Evolutionary conservation across 2,329 filamentous ascomycete genomes (phyloP).

Genomic region (Colletotrichum sp.): DNA sequence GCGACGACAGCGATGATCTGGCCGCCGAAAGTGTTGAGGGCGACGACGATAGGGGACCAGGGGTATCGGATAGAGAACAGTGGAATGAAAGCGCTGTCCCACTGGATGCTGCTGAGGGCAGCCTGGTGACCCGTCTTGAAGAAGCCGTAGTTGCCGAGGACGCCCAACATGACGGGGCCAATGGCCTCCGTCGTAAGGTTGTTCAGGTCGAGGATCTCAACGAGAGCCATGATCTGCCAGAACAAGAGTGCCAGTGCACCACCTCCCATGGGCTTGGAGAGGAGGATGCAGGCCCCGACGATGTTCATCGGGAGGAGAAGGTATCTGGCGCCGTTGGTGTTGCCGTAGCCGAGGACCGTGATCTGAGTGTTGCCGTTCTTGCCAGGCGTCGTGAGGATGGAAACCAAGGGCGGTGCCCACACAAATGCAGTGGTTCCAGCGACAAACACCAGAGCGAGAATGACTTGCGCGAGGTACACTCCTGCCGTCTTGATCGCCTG

Average conservation of each 20-base stretch:
- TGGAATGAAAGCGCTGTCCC: slow-evolving; percentile 94
- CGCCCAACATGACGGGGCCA: slow-evolving; percentile 80
- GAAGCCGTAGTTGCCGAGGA: slow-evolving; percentile 93
- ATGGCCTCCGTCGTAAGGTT: slow-evolving; percentile 71
- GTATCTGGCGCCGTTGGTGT: slow-evolving; percentile 90
- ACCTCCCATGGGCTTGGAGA: slow-evolving; percentile 94
- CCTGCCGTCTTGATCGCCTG: slow-evolving; percentile 74
- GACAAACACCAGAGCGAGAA: slow-evolving; percentile 80
- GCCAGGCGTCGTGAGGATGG: slow-evolving; percentile 63
- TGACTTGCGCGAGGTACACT: slow-evolving; percentile 78
- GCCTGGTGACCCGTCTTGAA: slow-evolving; percentile 99
- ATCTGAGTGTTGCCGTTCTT: slow-evolving; percentile 60
- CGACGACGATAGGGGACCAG: slow-evolving; percentile 82
- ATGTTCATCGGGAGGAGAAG: slow-evolving; percentile 83
- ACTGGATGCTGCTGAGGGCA: slow-evolving; percentile 85
- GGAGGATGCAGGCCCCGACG: slow-evolving; percentile 75
- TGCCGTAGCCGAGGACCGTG: slow-evolving; percentile 88
- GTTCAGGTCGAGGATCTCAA: slow-evolving; percentile 68
- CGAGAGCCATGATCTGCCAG: slow-evolving; percentile 87
- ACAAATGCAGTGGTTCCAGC: slow-evolving; percentile 85
- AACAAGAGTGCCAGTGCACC: slow-evolving; percentile 82
- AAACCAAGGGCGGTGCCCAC: slow-evolving; percentile 85
- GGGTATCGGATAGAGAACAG: slow-evolving; percentile 84
- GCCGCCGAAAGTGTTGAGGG: slow-evolving; percentile 86
- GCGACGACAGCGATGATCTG: slow-evolving; percentile 83